phyloP scores from a whole-genome alignment of 2,329 filamentous ascomycete species.

The Ophiostoma sp. region DNA sequence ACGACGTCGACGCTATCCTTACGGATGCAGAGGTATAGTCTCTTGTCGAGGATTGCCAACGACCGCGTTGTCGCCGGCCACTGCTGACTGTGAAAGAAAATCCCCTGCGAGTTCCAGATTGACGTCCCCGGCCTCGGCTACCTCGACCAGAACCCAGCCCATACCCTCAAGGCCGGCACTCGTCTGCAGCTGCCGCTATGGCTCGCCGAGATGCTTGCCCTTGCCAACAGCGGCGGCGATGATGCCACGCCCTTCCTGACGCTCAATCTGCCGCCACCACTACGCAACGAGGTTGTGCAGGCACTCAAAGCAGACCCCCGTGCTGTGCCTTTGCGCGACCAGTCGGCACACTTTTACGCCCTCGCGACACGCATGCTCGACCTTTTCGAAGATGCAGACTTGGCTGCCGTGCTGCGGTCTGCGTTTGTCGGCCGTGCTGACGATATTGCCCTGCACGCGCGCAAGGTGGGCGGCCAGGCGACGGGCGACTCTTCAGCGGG shows the following conservation, averaged over 20 bases:
- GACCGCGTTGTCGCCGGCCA: not conserved
- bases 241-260: slow-evolving; percentile 55
- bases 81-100: slow-evolving; percentile 51
- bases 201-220: slow-evolving; percentile 88
- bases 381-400: slow-evolving; percentile 73
- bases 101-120: slow-evolving; percentile 90
- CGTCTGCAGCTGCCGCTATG: slow-evolving; percentile 81
- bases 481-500: slow-evolving; percentile 29
- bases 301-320: slow-evolving; percentile 86
- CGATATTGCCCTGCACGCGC: slow-evolving; percentile 82
- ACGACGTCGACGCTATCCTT: slow-evolving; percentile 77
- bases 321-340: slow-evolving; percentile 74
- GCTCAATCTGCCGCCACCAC: slow-evolving; percentile 72
- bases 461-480: slow-evolving; percentile 69
- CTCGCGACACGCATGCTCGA: slow-evolving; percentile 82
- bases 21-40: slow-evolving; percentile 68
- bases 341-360: slow-evolving; percentile 82
- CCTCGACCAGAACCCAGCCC: slow-evolving; percentile 71
- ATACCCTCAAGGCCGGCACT: slow-evolving; percentile 71
- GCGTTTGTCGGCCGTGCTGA: slow-evolving; percentile 76
- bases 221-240: slow-evolving; percentile 45
- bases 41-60: not conserved
- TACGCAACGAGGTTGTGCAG: slow-evolving; percentile 75
- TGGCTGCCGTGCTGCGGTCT: slow-evolving; percentile 68
- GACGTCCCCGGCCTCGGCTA: slow-evolving; percentile 83